Conservation (phyloP, 805 yeast genomes). For the Suhomyces faveliae region DNA sequence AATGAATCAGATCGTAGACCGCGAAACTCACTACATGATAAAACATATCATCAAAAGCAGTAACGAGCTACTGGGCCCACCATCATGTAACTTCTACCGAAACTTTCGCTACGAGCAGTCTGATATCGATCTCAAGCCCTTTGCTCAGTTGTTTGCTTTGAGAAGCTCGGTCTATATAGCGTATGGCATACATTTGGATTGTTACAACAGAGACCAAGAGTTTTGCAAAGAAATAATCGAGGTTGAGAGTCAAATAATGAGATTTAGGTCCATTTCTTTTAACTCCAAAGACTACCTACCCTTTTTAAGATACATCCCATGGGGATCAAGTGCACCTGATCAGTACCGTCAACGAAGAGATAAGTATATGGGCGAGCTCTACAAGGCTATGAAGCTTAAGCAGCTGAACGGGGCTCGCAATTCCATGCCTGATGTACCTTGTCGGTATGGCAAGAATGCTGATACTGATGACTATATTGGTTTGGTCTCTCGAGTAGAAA, state of each 20-base stretch:
- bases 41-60: conserved; percentile 10
- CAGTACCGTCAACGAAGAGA: conserved; percentile 43
- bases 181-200: conserved; percentile 51
- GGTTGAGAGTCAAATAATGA: conserved; percentile 57
- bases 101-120: conserved; percentile 8
- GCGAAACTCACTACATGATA: conserved; percentile 32
- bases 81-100: conserved; percentile 18
- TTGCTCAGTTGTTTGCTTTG: conserved; percentile 51
- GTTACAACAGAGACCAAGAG: conserved; percentile 29
- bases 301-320: conserved; percentile 32
- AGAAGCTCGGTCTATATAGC: conserved; percentile 50
- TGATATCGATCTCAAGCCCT: conserved; percentile 41
- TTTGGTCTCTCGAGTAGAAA: background rate
- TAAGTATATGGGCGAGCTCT: conserved; percentile 45
- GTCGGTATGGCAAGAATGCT: background rate
- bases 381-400: conserved; percentile 2
- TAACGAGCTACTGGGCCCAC: conserved; percentile 16
- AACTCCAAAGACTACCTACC: conserved; percentile 58
- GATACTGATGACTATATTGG: background rate
- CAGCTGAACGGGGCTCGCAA: background rate
- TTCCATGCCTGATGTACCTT: background rate
- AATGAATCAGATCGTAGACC: conserved; percentile 34
- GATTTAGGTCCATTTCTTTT: conserved; percentile 56
- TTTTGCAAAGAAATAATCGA: conserved; percentile 52
- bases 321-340: conserved; percentile 15